Evolutionary conservation across 768 basidiomycete species (phyloP).

Genomic region (Scleroderma citrinum): DNA sequence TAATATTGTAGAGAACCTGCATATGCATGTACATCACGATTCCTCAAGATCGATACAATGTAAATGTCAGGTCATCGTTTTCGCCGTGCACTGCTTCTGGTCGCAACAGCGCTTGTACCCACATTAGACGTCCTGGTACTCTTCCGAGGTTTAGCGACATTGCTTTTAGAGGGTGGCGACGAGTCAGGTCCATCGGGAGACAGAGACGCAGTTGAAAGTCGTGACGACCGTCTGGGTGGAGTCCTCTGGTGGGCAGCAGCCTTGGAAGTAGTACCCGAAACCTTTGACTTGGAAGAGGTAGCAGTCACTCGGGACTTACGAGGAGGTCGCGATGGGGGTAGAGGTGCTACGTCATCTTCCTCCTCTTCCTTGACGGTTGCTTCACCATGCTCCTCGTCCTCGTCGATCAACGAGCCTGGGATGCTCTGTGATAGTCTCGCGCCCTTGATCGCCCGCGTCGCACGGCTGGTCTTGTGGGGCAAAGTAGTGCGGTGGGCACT

Average conservation of each 20-base stretch:
- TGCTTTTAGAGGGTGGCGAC: conserved; percentile 16
- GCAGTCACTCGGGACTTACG: conserved; percentile 6
- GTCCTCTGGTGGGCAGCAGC: conserved; percentile 10
- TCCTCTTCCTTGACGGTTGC: conserved; percentile 27
- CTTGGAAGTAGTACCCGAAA: not conserved
- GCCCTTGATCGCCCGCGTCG: conserved; percentile 8
- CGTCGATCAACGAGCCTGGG: conserved; percentile 40
- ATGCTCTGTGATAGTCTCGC: conserved; percentile 27
- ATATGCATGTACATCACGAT: not conserved
- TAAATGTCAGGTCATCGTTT: conserved; percentile 15
- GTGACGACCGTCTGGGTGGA: conserved; percentile 32
- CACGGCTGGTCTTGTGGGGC: conserved; percentile 5
- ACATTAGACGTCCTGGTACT: conserved; percentile 10
- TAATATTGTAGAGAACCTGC: no score
- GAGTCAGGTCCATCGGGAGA: conserved; percentile 26
- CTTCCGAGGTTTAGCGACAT: conserved; percentile 13
- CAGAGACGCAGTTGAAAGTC: conserved; percentile 29
- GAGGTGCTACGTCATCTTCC: conserved; percentile 29
- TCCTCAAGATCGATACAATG: not conserved
- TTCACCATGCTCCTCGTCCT: conserved; percentile 26
- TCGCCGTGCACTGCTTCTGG: conserved; percentile 27
- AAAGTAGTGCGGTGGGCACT: conserved; percentile 7
- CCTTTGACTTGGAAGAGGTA: conserved; percentile 5
- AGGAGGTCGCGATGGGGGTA: conserved; percentile 17
- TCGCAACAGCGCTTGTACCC: conserved; percentile 13